A percentile compares a stretch with the other conserved stretches of the same genome.
phyloP scores from a whole-genome alignment of 225 moss, liverwort and hornwort species.

The Pseudisothecium myosuroides region DNA sequence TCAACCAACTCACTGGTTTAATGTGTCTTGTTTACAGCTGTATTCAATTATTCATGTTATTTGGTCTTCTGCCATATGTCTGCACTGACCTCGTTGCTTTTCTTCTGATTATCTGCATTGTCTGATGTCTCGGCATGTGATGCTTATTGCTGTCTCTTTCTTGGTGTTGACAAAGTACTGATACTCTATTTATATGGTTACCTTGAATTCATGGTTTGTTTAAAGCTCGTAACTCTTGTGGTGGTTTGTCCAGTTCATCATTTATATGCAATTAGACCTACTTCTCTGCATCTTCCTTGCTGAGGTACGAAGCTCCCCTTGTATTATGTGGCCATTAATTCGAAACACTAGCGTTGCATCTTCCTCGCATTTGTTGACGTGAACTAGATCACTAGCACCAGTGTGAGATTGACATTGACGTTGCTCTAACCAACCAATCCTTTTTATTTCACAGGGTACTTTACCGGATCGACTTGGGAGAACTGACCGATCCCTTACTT shows the following conservation, averaged over 20 bases:
- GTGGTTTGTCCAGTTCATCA: slow-evolving; percentile 41
- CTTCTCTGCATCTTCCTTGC: slow-evolving; percentile 2
- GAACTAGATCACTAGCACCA: not conserved
- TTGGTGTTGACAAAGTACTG: not conserved
- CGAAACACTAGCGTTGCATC: not conserved
- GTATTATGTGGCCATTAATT: not conserved
- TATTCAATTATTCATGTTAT: not conserved
- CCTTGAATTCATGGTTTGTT: not conserved
- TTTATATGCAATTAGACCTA: slow-evolving; percentile 22
- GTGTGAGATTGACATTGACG: not conserved
- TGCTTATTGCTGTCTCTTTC: not conserved
- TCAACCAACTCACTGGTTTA: not conserved
- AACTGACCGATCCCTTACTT: not conserved
- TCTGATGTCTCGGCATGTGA: not conserved
- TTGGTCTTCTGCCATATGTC: not conserved
- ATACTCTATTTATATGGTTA: not conserved
- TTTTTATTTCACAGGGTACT: not conserved
- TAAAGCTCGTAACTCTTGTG: slow-evolving; percentile 21
- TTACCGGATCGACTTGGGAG: not conserved
- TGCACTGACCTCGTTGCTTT: not conserved
- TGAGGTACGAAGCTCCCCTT: slow-evolving; percentile 20
- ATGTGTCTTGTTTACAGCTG: not conserved
- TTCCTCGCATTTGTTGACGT: not conserved
- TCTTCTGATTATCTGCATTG: not conserved
- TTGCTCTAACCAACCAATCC: not conserved